Conservation (phyloP, 2,329 filamentous ascomycete genomes). For the Fusarium virguliforme region DNA sequence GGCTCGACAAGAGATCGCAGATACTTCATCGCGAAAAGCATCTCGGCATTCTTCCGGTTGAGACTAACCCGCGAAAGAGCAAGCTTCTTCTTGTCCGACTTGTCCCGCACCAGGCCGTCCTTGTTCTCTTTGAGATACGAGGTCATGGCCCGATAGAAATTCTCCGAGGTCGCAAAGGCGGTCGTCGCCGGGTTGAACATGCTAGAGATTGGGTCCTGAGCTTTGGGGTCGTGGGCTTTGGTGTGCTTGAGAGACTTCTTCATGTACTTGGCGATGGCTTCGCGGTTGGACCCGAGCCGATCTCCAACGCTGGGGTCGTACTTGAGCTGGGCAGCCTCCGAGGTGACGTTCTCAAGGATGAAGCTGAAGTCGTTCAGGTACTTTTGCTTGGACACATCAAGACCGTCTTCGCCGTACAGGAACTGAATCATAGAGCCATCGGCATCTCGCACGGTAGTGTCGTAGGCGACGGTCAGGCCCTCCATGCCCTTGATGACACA, state of each 20-base stretch:
- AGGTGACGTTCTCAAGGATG: conserved; percentile 86
- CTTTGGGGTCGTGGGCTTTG: conserved; percentile 69
- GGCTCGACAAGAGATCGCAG: conserved; percentile 92
- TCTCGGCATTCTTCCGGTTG: conserved; percentile 83
- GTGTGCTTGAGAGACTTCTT: conserved; percentile 85
- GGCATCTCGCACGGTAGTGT: conserved; percentile 92
- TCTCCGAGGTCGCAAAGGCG: conserved; percentile 90
- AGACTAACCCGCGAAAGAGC: conserved; percentile 59
- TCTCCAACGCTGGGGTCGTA: conserved; percentile 69
- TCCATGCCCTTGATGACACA: conserved; percentile 99
- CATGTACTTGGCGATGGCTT: conserved; percentile 81
- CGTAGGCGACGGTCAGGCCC: conserved; percentile 91
- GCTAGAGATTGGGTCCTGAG: conserved; percentile 82
- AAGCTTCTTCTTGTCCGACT: conserved; percentile 57
- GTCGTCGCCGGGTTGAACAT: conserved; percentile 82
- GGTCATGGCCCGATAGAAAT: conserved; percentile 80
- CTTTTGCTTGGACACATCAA: conserved; percentile 95
- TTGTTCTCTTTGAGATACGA: conserved; percentile 86
- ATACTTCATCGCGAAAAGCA: conserved; percentile 92
- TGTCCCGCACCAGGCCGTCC: conserved; percentile 69
- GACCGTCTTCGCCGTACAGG: conserved; percentile 94
- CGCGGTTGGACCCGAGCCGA: conserved; percentile 67
- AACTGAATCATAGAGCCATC: conserved; percentile 97
- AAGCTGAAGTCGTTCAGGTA: conserved; percentile 94
- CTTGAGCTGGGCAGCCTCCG: conserved; percentile 82